Evolutionary conservation across 2,329 filamentous ascomycete species (phyloP).

Genomic region (Alternaria ethzedia): DNA sequence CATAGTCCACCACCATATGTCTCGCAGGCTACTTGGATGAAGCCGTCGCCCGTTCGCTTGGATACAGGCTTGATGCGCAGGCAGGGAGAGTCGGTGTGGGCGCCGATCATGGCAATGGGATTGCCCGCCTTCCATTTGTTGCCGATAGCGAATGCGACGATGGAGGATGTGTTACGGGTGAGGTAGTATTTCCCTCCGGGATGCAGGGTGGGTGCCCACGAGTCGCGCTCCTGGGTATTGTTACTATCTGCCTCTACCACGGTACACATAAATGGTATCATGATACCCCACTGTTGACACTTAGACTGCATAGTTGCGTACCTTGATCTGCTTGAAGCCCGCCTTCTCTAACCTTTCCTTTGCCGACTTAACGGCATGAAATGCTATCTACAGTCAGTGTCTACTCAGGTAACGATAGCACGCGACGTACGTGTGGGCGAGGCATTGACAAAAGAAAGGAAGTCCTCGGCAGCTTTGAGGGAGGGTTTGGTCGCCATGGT

Average conservation of each 20-base stretch:
- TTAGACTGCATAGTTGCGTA: neutral
- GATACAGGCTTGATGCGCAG: constrained; percentile 93
- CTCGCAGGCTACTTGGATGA: constrained; percentile 93
- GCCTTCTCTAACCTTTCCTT: constrained; percentile 78
- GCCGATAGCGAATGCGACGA: constrained; percentile 91
- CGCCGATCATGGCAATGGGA: constrained; percentile 88
- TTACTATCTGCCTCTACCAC: neutral
- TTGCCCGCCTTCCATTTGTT: constrained; percentile 91
- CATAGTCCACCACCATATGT: constrained; percentile 96
- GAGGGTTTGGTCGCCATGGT: constrained; percentile 50
- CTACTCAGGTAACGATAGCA: neutral
- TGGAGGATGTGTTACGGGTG: constrained; percentile 89
- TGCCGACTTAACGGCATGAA: constrained; percentile 87
- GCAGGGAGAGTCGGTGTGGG: constrained; percentile 93
- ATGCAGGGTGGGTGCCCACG: constrained; percentile 79
- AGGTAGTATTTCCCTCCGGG: constrained; percentile 96
- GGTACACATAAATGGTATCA: neutral
- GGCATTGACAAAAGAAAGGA: constrained; percentile 90
- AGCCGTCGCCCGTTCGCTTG: constrained; percentile 85
- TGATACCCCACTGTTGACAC: neutral
- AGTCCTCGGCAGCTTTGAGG: constrained; percentile 71
- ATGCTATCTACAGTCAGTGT: constrained; percentile 64
- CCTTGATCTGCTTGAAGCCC: constrained; percentile 82
- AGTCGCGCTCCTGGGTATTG: constrained; percentile 74
- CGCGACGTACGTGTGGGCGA: constrained; percentile 81